These are phyloP conservation scores for Hypoxylon lienhwacheense DNA, from an alignment of 495 filamentous ascomycete genomes.

Conservation along the genomic window DNA sequence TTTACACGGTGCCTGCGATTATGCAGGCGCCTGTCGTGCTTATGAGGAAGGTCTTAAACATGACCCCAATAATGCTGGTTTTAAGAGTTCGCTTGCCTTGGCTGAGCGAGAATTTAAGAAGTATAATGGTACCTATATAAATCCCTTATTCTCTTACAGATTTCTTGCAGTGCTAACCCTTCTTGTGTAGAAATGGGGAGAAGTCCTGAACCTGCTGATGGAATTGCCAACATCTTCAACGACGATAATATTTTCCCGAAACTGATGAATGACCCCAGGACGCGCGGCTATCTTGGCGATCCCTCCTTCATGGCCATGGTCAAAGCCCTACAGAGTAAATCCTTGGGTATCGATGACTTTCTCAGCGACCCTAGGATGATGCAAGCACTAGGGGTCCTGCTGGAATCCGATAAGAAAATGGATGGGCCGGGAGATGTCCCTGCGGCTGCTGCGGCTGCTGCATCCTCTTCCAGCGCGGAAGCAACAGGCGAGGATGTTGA, in stretches of 20 bases:
- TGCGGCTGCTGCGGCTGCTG: constrained; percentile 46
- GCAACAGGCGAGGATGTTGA: constrained; percentile 73
- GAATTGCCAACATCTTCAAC: constrained; percentile 87
- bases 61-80: constrained; percentile 88
- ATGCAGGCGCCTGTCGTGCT: constrained; percentile 80
- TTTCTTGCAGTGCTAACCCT: not conserved
- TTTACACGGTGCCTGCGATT: constrained; percentile 80
- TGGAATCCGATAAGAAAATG: constrained; percentile 94
- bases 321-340: constrained; percentile 76
- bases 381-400: constrained; percentile 87
- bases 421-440: constrained; percentile 56
- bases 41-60: constrained; percentile 90
- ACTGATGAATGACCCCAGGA: constrained; percentile 92
- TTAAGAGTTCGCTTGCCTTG: constrained; percentile 80
- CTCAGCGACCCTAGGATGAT: constrained; percentile 90
- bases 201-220: constrained; percentile 63
- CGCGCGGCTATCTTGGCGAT: constrained; percentile 79
- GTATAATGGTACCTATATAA: constrained; percentile 61
- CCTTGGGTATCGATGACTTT: constrained; percentile 73
- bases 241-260: constrained; percentile 89
- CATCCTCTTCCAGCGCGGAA: constrained; percentile 40
- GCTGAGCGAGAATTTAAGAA: constrained; percentile 87
- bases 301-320: constrained; percentile 87
- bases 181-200: constrained; percentile 44
- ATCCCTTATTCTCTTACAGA: constrained; percentile 2